Percentiles rank a stretch among this genome's conserved stretches.
phyloP scores from a whole-genome alignment of 73 alveolate species.

The Paramecium biaurelia region DNA sequence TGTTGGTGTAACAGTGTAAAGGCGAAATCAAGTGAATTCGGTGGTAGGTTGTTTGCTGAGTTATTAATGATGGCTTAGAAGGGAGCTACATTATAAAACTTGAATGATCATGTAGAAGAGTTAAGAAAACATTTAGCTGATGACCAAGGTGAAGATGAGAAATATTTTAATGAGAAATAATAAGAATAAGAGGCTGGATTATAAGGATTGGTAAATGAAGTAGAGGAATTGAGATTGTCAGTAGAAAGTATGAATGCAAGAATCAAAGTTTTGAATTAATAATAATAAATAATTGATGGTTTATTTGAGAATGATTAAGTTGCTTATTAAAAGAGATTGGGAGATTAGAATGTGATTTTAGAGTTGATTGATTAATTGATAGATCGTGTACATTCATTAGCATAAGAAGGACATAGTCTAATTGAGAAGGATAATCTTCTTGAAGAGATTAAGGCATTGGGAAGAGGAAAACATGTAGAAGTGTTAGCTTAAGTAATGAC shows the following conservation, averaged over 20 bases:
- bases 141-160: not conserved
- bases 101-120: conserved; percentile 20
- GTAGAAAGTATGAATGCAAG: not conserved
- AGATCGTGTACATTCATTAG: not conserved
- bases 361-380: not conserved
- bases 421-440: not conserved
- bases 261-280: not conserved
- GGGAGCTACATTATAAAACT: not conserved
- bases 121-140: not conserved
- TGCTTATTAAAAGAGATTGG: not conserved
- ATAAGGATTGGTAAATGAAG: not conserved
- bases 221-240: not conserved
- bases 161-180: not conserved
- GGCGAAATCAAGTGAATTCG: conserved; percentile 19
- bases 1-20: not conserved
- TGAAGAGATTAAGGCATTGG: not conserved
- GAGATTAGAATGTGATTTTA: not conserved
- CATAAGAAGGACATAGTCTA: conserved; percentile 7
- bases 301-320: not conserved
- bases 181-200: not conserved
- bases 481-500: not conserved
- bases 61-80: not conserved
- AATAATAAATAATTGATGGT: conserved; percentile 16
- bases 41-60: not conserved
- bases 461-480: conserved; percentile 36